Conservation (phyloP, 1,284 basidiomycete species). For the Caloboletus firmus region DNA sequence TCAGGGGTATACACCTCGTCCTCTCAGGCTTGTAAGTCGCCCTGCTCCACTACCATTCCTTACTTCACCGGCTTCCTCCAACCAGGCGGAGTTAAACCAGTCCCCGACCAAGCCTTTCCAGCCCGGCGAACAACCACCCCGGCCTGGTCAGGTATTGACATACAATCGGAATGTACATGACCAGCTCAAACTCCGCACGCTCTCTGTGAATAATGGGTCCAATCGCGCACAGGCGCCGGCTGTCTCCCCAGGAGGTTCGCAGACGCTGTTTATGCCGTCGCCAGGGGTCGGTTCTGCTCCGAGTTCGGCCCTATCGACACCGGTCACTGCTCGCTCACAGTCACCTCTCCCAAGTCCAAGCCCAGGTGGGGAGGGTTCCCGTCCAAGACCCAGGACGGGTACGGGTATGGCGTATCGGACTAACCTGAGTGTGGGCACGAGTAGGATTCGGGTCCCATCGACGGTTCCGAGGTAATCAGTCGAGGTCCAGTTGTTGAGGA, state of each 20-base stretch:
- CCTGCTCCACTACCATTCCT: constrained; percentile 16
- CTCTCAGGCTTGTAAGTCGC: constrained; percentile 25
- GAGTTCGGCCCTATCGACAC: constrained; percentile 13
- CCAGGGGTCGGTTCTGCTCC: constrained; percentile 14
- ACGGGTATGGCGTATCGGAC: constrained; percentile 68
- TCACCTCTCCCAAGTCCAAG: constrained; percentile 28
- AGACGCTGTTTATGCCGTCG: constrained; percentile 37
- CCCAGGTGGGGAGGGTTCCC: constrained; percentile 35
- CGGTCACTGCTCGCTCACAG: constrained; percentile 17
- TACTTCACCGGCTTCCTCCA: constrained; percentile 10
- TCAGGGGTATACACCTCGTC: constrained; percentile 24
- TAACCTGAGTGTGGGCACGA: constrained; percentile 22
- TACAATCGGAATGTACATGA: constrained; percentile 45
- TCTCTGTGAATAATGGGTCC: constrained; percentile 17
- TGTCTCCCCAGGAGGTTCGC: constrained; percentile 19
- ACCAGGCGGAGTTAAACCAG: constrained; percentile 16
- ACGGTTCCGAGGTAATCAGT: constrained; percentile 17
- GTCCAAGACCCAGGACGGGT: constrained; percentile 59
- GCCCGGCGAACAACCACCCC: constrained; percentile 35
- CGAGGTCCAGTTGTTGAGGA: neutral
- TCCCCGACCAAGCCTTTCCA: constrained; percentile 21
- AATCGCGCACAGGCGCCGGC: constrained; percentile 3
- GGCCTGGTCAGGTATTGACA: constrained; percentile 32
- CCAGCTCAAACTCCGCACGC: constrained; percentile 32
- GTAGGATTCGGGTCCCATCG: constrained; percentile 27